Base-by-base conservation (phyloP, 2,329 filamentous ascomycete species). In the Monosporascus sp. region DNA sequence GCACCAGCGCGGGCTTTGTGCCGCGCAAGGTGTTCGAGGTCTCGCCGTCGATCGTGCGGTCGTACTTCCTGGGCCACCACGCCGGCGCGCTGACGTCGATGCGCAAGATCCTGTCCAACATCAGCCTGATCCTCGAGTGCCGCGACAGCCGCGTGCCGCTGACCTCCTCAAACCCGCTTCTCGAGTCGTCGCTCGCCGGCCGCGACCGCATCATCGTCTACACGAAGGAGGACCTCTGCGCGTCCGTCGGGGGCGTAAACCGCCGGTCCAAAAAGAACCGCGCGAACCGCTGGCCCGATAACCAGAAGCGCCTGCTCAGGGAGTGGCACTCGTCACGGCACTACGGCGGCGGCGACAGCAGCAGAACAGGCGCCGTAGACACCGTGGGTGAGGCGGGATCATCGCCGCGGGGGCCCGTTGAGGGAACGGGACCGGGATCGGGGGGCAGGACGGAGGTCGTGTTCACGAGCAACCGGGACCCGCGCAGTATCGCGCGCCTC, bases 61-160 rank as follows among this genome's bases (percentile, higher is more conserved):
- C 93, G 54, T 99, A 97, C 74, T 99, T 90, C 74, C 81, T 97
- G 47, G 94, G 94, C 57, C 94, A 99, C 73, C 94, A 99, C 77
- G 83, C 84, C 55, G 81, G 88, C 9, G 94, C 89, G 17, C 78
- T 96, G 34, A 77, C 81, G 47, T 87, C 89, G 68, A 96, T 97
- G 86, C 89, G 89, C 68, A 82, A 82, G 39, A 80, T 89, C 67
- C 81, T 99, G 48, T 84, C 85, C 27, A 85, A 84, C 57, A 89
- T 97, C 63, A 88, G 92, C 65, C 84, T 97, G 44, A 84, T 99
- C 51, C 83, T 99, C 65, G 94, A 99, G 75, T 97, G 92, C 70
- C 89, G 94, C 65, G 94, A 99, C 75, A 91, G 91, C 68, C 86
- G 94, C 47, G 85, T 96, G 0, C 94, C 94, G 0, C 74, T 97